Evolutionary conservation across 177 flowering plant species (phyloP).

Genomic region (Tripterygium wilfordii): DNA sequence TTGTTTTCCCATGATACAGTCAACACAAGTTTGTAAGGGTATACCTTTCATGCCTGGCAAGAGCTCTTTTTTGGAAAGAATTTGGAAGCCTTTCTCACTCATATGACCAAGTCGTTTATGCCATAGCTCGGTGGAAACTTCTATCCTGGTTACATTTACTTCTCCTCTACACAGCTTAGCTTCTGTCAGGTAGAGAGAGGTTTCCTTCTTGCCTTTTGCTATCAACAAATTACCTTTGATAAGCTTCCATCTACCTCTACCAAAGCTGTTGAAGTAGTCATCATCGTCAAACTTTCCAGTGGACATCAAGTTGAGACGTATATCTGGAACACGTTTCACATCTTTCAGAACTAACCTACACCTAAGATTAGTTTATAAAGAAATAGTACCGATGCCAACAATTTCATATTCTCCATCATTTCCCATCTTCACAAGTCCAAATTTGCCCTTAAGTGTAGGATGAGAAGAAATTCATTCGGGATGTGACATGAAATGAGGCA

Average conservation of each 20-base stretch:
- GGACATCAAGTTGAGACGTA: slow-evolving; percentile 11
- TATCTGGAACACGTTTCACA: slow-evolving; percentile 14
- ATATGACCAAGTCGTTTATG: slow-evolving; percentile 22
- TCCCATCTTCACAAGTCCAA: slow-evolving; percentile 1
- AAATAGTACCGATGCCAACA: slow-evolving; percentile 5
- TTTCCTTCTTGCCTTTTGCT: slow-evolving; percentile 4
- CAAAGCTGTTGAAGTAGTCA: not conserved
- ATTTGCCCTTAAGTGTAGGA: slow-evolving; percentile 1
- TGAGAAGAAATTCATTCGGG: not conserved
- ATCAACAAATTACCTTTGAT: not conserved
- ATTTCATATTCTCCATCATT: not conserved
- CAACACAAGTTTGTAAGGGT: no score
- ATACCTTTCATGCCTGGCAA: not conserved
- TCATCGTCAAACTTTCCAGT: slow-evolving; percentile 13
- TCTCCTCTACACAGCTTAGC: not conserved
- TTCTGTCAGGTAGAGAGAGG: slow-evolving; percentile 3
- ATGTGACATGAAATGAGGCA: no score
- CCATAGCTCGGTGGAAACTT: slow-evolving; percentile 7
- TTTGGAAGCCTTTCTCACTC: slow-evolving; percentile 12
- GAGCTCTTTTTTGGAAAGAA: slow-evolving; percentile 6
- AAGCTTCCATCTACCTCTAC: slow-evolving; percentile 7
- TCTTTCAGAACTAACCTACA: slow-evolving; percentile 3
- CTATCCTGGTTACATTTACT: slow-evolving; percentile 1
- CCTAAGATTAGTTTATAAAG: not conserved
- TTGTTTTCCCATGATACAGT: slow-evolving; percentile 9